phyloP scores from a whole-genome alignment of 2,329 filamentous ascomycete species.

The Diaporthe vexans region DNA sequence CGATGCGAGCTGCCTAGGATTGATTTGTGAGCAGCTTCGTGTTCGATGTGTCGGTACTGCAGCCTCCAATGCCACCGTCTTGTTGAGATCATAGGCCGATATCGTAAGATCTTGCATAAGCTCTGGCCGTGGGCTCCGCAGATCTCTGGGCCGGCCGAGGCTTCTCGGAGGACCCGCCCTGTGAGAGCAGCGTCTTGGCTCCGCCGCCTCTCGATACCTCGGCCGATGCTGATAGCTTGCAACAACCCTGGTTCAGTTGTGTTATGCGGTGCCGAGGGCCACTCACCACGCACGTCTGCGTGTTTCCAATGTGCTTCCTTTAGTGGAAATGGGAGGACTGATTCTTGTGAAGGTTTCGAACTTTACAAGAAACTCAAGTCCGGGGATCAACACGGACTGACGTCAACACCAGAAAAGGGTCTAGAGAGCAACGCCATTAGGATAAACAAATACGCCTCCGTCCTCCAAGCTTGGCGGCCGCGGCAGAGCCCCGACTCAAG shows the following conservation, averaged over 20 bases:
- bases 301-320: too few relatives aligned
- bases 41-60: neutral
- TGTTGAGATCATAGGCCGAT: neutral
- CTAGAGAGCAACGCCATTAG: neutral
- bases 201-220: slow-evolving; percentile 20
- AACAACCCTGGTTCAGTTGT: neutral
- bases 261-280: neutral
- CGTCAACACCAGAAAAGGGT: neutral
- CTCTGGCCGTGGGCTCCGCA: neutral
- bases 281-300: neutral
- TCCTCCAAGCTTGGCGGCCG: slow-evolving; percentile 3
- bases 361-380: neutral
- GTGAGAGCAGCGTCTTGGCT: slow-evolving; percentile 14
- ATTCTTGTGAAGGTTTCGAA: neutral
- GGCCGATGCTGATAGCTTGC: neutral
- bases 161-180: slow-evolving; percentile 23
- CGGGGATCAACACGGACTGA: neutral
- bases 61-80: neutral
- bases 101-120: slow-evolving; percentile 27
- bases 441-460: neutral
- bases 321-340: too few relatives aligned
- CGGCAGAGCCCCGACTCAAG: slow-evolving; percentile 14
- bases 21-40: neutral
- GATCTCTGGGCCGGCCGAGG: slow-evolving; percentile 22
- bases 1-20: too few relatives aligned